phyloP scores from a whole-genome alignment of 2,329 filamentous ascomycete species.

The Pseudocercospora cruenta region DNA sequence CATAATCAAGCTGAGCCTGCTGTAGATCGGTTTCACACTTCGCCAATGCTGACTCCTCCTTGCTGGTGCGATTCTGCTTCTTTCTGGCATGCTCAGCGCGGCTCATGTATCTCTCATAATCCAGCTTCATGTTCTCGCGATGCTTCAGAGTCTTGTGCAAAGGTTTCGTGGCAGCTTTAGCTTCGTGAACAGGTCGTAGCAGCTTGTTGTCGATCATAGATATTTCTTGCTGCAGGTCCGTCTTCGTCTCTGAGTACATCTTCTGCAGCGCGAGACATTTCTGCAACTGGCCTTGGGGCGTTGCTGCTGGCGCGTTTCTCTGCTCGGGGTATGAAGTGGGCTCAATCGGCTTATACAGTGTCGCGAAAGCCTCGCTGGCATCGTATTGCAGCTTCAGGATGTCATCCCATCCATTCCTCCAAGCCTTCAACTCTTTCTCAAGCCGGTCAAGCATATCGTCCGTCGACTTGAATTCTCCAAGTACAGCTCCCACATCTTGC shows the following conservation, averaged over 20 bases:
- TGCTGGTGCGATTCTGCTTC: conserved; percentile 70
- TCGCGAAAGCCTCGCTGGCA: conserved; percentile 68
- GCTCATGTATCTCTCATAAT: conserved; percentile 77
- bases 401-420: conserved; percentile 77
- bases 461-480: conserved; percentile 80
- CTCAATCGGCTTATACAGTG: conserved; percentile 75
- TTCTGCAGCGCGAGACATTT: conserved; percentile 68
- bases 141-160: conserved; percentile 85
- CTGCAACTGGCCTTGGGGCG: conserved; percentile 65
- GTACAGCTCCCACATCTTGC: conserved; percentile 71
- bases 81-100: conserved; percentile 70
- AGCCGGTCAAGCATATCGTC: conserved; percentile 76
- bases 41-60: conserved; percentile 71
- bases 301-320: conserved; percentile 60
- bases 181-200: conserved; percentile 69
- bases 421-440: conserved; percentile 73
- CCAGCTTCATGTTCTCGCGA: conserved; percentile 77
- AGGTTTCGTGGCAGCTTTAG: conserved; percentile 69
- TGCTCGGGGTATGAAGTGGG: conserved; percentile 60
- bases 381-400: conserved; percentile 71
- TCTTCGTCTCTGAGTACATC: conserved; percentile 70
- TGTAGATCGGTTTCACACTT: conserved; percentile 74
- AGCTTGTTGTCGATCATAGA: conserved; percentile 70
- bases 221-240: conserved; percentile 72
- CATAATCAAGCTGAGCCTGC: conserved; percentile 69